Conservation (phyloP, 1,284 basidiomycete genomes). For the Xerocomus minutiporus region DNA sequence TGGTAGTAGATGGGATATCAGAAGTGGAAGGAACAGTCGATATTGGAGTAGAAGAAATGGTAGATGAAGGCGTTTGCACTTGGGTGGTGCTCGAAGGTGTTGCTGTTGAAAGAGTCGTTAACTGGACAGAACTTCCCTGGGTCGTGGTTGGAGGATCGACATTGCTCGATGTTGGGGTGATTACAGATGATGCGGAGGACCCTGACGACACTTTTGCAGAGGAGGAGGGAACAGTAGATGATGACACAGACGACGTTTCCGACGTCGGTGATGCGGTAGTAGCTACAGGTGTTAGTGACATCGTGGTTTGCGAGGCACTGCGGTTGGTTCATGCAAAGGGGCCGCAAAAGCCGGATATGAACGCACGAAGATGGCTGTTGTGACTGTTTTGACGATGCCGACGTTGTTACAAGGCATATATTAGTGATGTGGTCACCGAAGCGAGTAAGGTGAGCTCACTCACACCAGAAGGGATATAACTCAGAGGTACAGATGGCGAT, state of each 20-base stretch:
- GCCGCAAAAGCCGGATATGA: conserved; percentile 2
- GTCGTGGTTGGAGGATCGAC: conserved; percentile 5
- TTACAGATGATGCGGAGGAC: conserved; percentile 7
- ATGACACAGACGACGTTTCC: conserved; percentile 4
- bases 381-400: conserved; percentile 9
- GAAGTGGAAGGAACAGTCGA: not conserved
- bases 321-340: conserved; percentile 13
- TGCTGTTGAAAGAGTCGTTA: conserved; percentile 12
- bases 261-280: conserved; percentile 5
- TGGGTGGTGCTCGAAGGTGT: conserved; percentile 5
- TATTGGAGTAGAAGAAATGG: conserved; percentile 7
- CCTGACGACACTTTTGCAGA: conserved; percentile 8
- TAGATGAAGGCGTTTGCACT: conserved; percentile 4
- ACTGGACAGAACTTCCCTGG: conserved; percentile 1
- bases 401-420: conserved; percentile 8
- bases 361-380: conserved; percentile 24
- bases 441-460: conserved; percentile 1
- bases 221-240: conserved; percentile 5
- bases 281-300: conserved; percentile 12
- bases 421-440: conserved; percentile 6
- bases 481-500: not conserved
- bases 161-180: conserved; percentile 7
- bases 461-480: not conserved
- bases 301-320: conserved; percentile 14
- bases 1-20: conserved; percentile 6